Percentiles rank a stretch among this genome's conserved stretches.
Conservation (phyloP, 495 filamentous ascomycete species). For the Neurospora sublineolata region DNA sequence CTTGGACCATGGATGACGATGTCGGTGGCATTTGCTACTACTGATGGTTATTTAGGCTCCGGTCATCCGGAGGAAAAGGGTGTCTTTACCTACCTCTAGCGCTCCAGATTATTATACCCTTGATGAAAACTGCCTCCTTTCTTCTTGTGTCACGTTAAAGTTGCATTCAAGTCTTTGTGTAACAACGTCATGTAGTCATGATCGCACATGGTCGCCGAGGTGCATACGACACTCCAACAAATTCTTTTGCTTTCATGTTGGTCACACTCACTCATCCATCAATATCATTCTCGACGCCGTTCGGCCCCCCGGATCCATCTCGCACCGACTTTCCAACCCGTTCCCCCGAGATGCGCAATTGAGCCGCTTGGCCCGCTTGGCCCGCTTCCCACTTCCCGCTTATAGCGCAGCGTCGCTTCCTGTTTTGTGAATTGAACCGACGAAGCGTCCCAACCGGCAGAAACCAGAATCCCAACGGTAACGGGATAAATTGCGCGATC, state of each 20-base stretch:
- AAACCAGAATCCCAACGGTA: not conserved
- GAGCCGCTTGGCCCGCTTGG: not conserved
- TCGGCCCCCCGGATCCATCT: not conserved
- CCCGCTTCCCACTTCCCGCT: not conserved
- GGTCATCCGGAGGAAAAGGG: not conserved
- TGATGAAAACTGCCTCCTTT: not conserved
- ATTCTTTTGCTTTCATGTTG: not conserved
- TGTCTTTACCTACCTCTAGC: not conserved
- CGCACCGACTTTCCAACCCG: not conserved
- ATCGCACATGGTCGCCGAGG: not conserved
- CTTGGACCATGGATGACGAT: constrained; percentile 71
- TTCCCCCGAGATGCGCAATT: not conserved
- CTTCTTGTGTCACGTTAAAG: not conserved
- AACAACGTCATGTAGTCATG: not conserved
- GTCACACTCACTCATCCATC: not conserved
- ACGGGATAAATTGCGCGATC: not conserved
- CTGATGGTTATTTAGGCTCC: constrained; percentile 6
- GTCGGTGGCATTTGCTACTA: constrained; percentile 49
- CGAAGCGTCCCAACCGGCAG: not conserved
- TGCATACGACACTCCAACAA: not conserved
- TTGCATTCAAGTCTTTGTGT: not conserved
- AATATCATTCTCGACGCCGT: not conserved
- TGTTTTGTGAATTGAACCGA: not conserved
- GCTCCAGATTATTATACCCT: not conserved
- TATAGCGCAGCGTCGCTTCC: not conserved